Conservation (phyloP, 2,329 filamentous ascomycete species). For the Trichophyton verrucosum region DNA sequence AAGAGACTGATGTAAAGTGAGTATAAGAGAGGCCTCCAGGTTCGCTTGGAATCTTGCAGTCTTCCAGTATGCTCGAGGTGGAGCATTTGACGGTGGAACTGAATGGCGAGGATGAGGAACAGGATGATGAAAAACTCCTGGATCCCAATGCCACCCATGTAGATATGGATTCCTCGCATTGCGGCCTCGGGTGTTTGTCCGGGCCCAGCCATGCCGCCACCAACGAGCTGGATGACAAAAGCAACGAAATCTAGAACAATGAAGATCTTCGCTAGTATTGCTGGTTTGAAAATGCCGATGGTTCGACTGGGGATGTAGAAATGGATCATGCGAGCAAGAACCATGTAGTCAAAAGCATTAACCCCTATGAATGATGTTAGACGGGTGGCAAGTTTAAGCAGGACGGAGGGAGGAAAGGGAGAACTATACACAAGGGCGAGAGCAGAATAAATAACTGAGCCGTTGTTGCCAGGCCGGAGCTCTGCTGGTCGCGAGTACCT, state of each 20-base stretch:
- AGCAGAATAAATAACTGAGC: conserved; percentile 20
- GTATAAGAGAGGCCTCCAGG: conserved; percentile 29
- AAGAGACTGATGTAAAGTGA: conserved; percentile 41
- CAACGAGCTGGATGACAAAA: conserved; percentile 12
- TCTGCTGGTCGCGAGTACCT: conserved; percentile 26
- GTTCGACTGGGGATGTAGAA: conserved; percentile 30
- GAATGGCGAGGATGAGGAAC: conserved; percentile 38
- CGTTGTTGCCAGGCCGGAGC: conserved; percentile 27
- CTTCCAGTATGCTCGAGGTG: conserved; percentile 28
- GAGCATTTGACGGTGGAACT: conserved; percentile 37
- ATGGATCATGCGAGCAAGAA: conserved; percentile 36
- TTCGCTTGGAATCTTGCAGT: conserved; percentile 25
- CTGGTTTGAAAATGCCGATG: conserved; percentile 28
- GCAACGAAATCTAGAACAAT: conserved; percentile 32
- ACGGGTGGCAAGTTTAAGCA: neutral
- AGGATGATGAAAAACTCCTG: conserved; percentile 42
- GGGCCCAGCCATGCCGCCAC: conserved; percentile 15
- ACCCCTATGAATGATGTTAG: conserved; percentile 15
- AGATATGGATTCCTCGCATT: conserved; percentile 19
- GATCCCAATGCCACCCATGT: conserved; percentile 30
- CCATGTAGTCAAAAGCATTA: conserved; percentile 39
- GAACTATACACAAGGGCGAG: conserved; percentile 33
- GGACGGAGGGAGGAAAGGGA: conserved; percentile 29
- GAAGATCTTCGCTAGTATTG: conserved; percentile 28
- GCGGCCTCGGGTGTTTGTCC: conserved; percentile 9